phyloP scores from a whole-genome alignment of 768 basidiomycete species.

The Agaricus subrufescens region DNA sequence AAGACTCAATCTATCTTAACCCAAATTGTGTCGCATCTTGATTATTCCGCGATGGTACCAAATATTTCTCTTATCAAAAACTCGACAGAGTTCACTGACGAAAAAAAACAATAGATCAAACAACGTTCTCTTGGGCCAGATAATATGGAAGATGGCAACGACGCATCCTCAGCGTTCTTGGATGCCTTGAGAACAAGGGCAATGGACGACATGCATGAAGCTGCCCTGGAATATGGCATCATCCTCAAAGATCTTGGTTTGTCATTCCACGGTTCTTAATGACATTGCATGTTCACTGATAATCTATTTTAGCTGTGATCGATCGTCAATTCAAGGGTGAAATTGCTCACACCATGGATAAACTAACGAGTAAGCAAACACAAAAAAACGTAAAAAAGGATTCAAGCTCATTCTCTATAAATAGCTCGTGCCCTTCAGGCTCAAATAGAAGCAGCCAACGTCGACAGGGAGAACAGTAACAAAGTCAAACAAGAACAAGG shows the following conservation, averaged over 20 bases:
- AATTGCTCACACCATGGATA: conserved; percentile 81
- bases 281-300: not conserved
- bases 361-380: conserved; percentile 47
- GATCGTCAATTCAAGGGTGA: conserved; percentile 88
- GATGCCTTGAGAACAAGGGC: conserved; percentile 79
- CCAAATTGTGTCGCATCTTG: conserved; percentile 78
- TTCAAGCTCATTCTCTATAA: not conserved
- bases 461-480: conserved; percentile 84
- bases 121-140: conserved; percentile 77
- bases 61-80: not conserved
- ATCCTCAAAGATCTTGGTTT: conserved; percentile 72
- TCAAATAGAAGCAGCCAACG: conserved; percentile 85
- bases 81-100: not conserved
- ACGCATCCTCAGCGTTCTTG: conserved; percentile 72
- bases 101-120: conserved; percentile 46
- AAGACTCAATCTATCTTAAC: conserved; percentile 87
- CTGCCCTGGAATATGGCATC: conserved; percentile 82
- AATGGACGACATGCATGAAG: conserved; percentile 83
- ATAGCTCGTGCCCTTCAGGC: conserved; percentile 74
- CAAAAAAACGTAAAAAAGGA: too few relatives aligned
- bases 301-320: conserved; percentile 56
- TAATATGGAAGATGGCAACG: conserved; percentile 63
- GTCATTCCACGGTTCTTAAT: conserved; percentile 11
- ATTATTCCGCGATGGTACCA: conserved; percentile 40
- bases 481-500: conserved; percentile 85